Conservation (phyloP, 2,329 filamentous ascomycete genomes). For the Curvularia sp. region DNA sequence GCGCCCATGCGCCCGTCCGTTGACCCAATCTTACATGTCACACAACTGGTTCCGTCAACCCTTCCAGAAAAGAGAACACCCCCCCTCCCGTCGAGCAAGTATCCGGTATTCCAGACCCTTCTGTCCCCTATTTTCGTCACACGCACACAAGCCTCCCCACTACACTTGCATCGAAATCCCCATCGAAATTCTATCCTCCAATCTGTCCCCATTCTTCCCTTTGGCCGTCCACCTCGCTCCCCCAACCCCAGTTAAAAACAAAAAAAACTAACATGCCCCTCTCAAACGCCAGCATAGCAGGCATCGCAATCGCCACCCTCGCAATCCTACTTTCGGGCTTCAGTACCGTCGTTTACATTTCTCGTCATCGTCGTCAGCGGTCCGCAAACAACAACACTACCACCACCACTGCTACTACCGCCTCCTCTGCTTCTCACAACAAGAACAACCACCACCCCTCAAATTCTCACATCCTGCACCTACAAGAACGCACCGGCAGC, state of each 20-base stretch:
- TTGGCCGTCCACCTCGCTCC: background rate
- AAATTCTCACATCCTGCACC: background rate
- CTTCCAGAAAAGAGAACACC: background rate
- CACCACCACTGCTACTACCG: background rate
- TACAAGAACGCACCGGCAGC: too few species aligned
- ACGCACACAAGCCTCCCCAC: background rate
- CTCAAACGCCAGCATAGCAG: background rate
- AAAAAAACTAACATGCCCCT: background rate
- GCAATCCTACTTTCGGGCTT: background rate
- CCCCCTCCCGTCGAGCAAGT: background rate
- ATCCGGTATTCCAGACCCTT: background rate
- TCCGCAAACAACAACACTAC: background rate
- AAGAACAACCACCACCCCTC: background rate
- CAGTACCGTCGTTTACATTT: background rate
- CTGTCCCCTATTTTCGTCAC: background rate
- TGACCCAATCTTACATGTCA: background rate
- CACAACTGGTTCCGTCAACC: background rate
- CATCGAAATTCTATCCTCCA: background rate
- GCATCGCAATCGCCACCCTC: background rate
- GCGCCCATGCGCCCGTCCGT: background rate
- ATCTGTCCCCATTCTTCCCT: background rate
- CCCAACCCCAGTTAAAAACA: background rate
- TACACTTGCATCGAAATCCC: background rate
- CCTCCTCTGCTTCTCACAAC: too few species aligned
- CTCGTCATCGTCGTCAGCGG: background rate